Conservation (phyloP, 106 monocot species). For the Agapanthus africanus region DNA sequence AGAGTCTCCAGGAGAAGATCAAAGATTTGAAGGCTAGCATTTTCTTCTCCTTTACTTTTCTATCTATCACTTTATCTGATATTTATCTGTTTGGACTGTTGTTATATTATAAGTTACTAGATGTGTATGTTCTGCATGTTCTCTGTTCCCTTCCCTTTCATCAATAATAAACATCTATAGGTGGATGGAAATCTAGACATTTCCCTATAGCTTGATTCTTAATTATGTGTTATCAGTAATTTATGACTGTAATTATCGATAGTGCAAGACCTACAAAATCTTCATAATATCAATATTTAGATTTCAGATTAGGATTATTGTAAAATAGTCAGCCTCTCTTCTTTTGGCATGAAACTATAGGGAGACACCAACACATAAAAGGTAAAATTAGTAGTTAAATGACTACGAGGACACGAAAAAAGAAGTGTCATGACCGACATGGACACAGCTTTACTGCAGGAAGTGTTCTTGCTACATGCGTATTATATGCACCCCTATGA, state of each 20-base stretch:
- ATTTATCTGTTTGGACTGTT: neutral
- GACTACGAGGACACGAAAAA: neutral
- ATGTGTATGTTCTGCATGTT: neutral
- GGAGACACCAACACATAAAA: too few relatives aligned
- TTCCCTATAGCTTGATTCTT: neutral
- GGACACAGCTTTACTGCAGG: neutral
- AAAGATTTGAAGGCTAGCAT: slow-evolving; percentile 55
- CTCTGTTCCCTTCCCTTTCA: neutral
- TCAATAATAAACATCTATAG: neutral
- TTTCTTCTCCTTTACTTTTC: neutral
- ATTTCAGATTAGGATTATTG: neutral
- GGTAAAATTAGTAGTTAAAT: neutral
- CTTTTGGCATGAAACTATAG: neutral
- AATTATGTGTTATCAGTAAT: neutral
- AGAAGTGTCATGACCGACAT: neutral
- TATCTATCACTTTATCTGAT: neutral
- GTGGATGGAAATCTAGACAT: neutral
- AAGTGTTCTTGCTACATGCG: neutral
- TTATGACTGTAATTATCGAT: neutral
- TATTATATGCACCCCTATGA: neutral
- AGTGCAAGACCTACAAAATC: neutral
- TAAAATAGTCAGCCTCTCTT: neutral
- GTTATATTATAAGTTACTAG: neutral
- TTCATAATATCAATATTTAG: neutral
- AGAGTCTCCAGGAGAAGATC: slow-evolving; percentile 66